Evolutionary conservation across 2,329 filamentous ascomycete species (phyloP).

Genomic region (Alternaria incomplexa): DNA sequence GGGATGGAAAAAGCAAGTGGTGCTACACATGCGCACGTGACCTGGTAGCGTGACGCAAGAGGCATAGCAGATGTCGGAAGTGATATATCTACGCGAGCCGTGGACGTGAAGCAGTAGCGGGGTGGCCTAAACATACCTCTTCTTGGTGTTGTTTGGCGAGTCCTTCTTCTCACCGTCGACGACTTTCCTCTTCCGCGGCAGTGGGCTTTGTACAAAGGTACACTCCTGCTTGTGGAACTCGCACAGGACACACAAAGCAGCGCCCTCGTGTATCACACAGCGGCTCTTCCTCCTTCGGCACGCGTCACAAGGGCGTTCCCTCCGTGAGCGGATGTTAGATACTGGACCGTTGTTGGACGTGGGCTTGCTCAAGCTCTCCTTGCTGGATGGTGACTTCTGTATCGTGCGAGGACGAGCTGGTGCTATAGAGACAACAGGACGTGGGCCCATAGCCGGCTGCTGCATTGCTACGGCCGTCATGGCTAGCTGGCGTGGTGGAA

Average conservation of each 20-base stretch:
- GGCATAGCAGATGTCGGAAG: constrained; percentile 7
- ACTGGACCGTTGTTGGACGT: constrained; percentile 42
- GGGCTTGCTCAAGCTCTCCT: constrained; percentile 52
- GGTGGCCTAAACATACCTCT: constrained; percentile 65
- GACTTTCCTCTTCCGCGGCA: constrained; percentile 80
- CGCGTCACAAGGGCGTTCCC: constrained; percentile 63
- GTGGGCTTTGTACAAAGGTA: constrained; percentile 77
- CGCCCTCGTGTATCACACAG: constrained; percentile 80
- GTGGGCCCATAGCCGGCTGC: constrained; percentile 46
- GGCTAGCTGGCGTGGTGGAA: constrained; percentile 31
- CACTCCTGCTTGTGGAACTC: constrained; percentile 79
- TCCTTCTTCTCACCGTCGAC: constrained; percentile 68
- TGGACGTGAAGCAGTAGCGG: constrained; percentile 14
- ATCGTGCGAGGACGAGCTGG: constrained; percentile 52
- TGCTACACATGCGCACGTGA: constrained; percentile 33
- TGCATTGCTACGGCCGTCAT: constrained; percentile 54
- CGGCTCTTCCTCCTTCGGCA: constrained; percentile 76
- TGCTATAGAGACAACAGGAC: constrained; percentile 51
- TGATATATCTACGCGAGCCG: constrained; percentile 10
- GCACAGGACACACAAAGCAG: constrained; percentile 75
- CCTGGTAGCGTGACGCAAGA: constrained; percentile 5
- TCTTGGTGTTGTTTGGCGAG: constrained; percentile 62
- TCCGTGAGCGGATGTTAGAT: constrained; percentile 48
- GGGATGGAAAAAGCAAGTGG: not conserved
- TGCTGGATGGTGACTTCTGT: constrained; percentile 49